Base-by-base conservation (phyloP, 768 basidiomycete genomes). In the Austroboletus eburneus region DNA sequence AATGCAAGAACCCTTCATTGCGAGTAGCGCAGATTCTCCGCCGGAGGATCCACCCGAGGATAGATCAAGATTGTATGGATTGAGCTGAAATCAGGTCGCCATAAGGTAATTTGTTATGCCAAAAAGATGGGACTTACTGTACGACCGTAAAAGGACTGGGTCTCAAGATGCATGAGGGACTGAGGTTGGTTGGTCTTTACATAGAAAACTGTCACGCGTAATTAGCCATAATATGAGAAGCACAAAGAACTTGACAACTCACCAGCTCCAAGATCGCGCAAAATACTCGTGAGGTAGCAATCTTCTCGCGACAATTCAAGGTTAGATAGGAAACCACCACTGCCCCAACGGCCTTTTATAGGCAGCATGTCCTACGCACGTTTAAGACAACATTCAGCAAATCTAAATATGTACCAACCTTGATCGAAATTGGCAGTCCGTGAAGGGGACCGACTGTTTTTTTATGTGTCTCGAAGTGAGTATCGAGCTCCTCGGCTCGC, bases 1-100 rank as follows among this genome's bases (percentile, higher is more conserved):
- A 56, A 79, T 45, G 5, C 71, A 69, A 30, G 69, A 69, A 21
- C 78, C 78, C 41, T 63, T 70, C 54, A 67, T 52, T 38, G 56
- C 83, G 32, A 93, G 63, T 3, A 93, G 75, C 0, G 90, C 88
- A 25, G 85, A 86, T 69, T 93, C 92, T 25, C 91, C 91, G 5
- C 92, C 91, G 3, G 85, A 87, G 1, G 89, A 92, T 0, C 91
- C 91, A 16, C 91, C 91, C 5, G 75, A 66, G 4, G 85, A 89
- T 36, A 90, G 72, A 17, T 73, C 72, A 14, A 83, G 77, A 57
- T 92, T 91, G 63, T 73, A 74, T 0, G 91, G 90, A 57, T 92
- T 91, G 24, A 66, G 55, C 37, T 76, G 63, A 34, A 39, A 39
- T 20, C n/a, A n/a, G 16, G 37, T 48, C 7, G 49, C 12, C 10